Evolutionary conservation across 2,329 filamentous ascomycete species (phyloP).

Genomic region (Pseudogymnoascus sp.): DNA sequence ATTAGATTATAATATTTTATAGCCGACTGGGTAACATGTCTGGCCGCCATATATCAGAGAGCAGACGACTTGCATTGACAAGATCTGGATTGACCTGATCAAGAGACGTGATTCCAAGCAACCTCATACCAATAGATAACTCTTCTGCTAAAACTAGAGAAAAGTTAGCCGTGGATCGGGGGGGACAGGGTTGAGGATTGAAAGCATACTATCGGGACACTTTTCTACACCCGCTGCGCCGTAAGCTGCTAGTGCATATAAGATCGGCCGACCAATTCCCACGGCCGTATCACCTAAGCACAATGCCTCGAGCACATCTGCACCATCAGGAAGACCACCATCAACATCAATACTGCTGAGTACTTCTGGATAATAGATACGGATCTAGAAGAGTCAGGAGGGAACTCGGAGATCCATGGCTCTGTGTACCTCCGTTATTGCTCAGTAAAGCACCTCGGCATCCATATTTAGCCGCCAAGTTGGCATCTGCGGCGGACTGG

Average conservation of each 20-base stretch:
- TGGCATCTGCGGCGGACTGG: slow-evolving; percentile 31
- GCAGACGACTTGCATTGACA: slow-evolving; percentile 47
- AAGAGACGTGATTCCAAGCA: slow-evolving; percentile 38
- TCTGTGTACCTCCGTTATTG: slow-evolving; percentile 51
- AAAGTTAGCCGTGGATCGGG: background rate
- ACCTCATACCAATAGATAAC: slow-evolving; percentile 41
- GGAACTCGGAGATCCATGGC: background rate
- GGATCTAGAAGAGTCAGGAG: slow-evolving; percentile 11
- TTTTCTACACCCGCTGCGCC: slow-evolving; percentile 12
- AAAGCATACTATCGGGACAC: slow-evolving; percentile 3
- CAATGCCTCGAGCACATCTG: slow-evolving; percentile 1
- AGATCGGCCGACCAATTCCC: slow-evolving; percentile 14
- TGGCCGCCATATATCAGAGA: background rate
- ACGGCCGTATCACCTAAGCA: slow-evolving; percentile 14
- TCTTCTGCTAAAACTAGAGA: slow-evolving; percentile 33
- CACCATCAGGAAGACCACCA: slow-evolving; percentile 13
- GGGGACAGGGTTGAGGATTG: background rate
- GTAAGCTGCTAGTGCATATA: slow-evolving; percentile 11
- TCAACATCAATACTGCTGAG: slow-evolving; percentile 14
- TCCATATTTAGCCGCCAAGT: slow-evolving; percentile 40
- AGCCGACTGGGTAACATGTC: background rate
- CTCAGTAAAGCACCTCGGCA: slow-evolving; percentile 48
- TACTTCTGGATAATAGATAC: slow-evolving; percentile 14
- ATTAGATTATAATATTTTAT: background rate
- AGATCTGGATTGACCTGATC: slow-evolving; percentile 64